phyloP scores from a whole-genome alignment of 2,329 filamentous ascomycete species.

The Alternaria arbusti region DNA sequence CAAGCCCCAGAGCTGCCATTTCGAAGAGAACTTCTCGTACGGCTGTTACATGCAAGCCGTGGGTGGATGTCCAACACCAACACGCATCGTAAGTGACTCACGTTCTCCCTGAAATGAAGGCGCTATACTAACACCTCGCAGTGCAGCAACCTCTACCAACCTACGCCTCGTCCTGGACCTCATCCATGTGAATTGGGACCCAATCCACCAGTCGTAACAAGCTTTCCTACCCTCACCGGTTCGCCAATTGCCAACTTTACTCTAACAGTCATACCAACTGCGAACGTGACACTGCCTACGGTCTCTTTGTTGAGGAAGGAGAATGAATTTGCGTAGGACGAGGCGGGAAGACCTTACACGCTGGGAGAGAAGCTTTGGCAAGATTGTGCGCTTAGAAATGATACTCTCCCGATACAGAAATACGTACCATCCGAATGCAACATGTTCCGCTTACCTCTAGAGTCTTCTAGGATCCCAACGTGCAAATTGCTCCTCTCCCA shows the following conservation, averaged over 20 bases:
- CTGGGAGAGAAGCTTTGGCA: neutral
- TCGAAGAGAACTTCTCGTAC: conserved; percentile 39
- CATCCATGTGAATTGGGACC: conserved; percentile 37
- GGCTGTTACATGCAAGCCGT: conserved; percentile 38
- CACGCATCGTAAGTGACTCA: conserved; percentile 27
- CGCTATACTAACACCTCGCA: conserved; percentile 9
- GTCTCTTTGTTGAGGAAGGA: neutral
- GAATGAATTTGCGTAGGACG: neutral
- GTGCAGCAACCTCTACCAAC: conserved; percentile 31
- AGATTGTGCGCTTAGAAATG: neutral
- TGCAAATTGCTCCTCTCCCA: neutral
- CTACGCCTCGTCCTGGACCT: conserved; percentile 31
- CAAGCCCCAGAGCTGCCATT: conserved; percentile 30
- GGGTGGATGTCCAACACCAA: conserved; percentile 37
- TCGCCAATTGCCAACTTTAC: conserved; percentile 6
- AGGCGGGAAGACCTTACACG: neutral
- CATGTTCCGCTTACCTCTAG: neutral
- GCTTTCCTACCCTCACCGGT: conserved; percentile 2
- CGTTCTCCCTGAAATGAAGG: neutral
- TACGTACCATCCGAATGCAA: neutral
- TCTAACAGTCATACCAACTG: conserved; percentile 2
- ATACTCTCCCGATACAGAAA: neutral
- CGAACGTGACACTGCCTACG: conserved; percentile 6
- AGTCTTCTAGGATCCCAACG: neutral
- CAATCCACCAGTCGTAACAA: conserved; percentile 6